Base-by-base conservation (phyloP, 495 filamentous ascomycete species). In the Xylaria grammica region DNA sequence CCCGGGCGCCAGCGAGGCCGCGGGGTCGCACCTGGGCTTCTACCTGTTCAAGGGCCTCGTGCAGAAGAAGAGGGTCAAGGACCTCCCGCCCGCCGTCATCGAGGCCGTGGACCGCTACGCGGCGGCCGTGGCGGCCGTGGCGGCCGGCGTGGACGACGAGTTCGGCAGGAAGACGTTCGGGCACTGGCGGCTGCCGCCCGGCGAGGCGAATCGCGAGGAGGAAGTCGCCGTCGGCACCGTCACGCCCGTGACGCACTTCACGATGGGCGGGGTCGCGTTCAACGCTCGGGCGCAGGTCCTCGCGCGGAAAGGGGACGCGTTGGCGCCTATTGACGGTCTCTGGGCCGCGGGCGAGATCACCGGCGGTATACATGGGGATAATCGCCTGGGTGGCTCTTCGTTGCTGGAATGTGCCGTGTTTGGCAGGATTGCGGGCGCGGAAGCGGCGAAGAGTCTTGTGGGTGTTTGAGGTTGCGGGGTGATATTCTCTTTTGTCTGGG, bases 171-270 rank as follows among this genome's bases (percentile, higher is more conserved):
- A 62, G 15, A 60, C 77, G 0, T 87, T 86, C 50, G 85, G 84
- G 0, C 76, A 83, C 54, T 89, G 86, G 86, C 75, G 63, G n/a
- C 61, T 88, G 13, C 63, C 66, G 2, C 63, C 60, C 3, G 76
- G 79, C 1, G 73, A 76, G 11, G 38, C 64, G 27, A 76, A 77
- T 36, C 66, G 78, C 15, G 83, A 85, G 0, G 76, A 79, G 0
- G 78, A 83, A 52, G 78, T 86, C 0, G 85, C 79, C 65, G 73
- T 87, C 0, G 86, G 85, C 6, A 75, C 69, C 15, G 81, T 89
- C 3, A 89, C 86, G 51, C 86, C 86, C 0, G 84, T 87, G 1
- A 76, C 83, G 15, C 86, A 89, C 60, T 89, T 86, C 60, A 86
- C 84, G 17, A 86, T 86, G 84, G 83, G 84, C 8, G 84, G 84